A percentile compares a stretch with the other conserved stretches of the same genome.
These are phyloP conservation scores for Aulographum hederae DNA, from an alignment of 2,329 filamentous ascomycete genomes.

Conservation along the genomic window DNA sequence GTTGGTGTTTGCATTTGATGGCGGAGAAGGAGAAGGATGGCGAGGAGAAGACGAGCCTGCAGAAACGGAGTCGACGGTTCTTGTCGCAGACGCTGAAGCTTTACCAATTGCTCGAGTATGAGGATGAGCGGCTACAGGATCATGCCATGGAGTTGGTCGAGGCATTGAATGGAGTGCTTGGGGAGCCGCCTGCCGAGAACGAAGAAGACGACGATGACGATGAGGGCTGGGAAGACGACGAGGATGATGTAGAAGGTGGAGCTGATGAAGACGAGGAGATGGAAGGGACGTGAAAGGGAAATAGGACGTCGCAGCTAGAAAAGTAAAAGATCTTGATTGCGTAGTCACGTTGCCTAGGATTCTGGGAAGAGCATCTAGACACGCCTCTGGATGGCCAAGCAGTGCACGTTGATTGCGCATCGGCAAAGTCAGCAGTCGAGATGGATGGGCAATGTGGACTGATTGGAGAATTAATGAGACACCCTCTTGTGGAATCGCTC, in stretches of 20 bases:
- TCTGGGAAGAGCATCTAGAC: too few species aligned
- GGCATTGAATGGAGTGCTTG: conserved; percentile 23
- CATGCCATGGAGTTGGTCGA: conserved; percentile 56
- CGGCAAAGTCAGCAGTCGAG: too few species aligned
- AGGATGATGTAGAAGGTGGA: conserved; percentile 14
- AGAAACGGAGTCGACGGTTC: conserved; percentile 67
- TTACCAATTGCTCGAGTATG: conserved; percentile 66
- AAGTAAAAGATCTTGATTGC: too few species aligned
- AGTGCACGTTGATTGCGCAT: too few species aligned
- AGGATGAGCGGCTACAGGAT: conserved; percentile 59
- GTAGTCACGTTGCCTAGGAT: too few species aligned
- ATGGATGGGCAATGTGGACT: too few species aligned
- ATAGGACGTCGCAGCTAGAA: background rate
- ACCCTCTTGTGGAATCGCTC: too few species aligned
- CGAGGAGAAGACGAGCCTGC: conserved; percentile 33
- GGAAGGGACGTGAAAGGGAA: conserved; percentile 17
- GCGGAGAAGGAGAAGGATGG: conserved; percentile 32
- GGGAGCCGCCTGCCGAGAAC: conserved; percentile 21
- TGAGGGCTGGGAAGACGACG: conserved; percentile 19
- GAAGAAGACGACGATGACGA: conserved; percentile 20
- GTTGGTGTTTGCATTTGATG: conserved; percentile 74
- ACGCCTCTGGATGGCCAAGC: too few species aligned
- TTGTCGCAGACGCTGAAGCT: conserved; percentile 62
- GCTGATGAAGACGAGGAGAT: conserved; percentile 18
- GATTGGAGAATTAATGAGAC: too few species aligned